Evolutionary conservation across 2,329 filamentous ascomycete genomes (phyloP), one percentile per base, ranked within the genome.

Genomic region (Penicillium sumatraense): DNA sequence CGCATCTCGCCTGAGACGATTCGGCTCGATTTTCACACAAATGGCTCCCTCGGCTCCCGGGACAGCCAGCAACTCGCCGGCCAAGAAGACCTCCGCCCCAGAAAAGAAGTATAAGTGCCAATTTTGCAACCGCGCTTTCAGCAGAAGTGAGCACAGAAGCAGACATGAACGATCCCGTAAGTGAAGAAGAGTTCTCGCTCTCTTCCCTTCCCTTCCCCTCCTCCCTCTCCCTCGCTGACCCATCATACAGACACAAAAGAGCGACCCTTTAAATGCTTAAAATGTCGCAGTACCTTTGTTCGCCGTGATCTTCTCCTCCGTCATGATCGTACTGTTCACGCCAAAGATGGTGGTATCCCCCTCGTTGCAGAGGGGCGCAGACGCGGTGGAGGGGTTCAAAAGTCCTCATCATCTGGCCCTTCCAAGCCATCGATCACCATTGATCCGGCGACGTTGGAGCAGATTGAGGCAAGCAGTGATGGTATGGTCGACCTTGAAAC

Each of bases 71-170:
- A 84, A 89, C 73, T 84, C 85, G 68, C 83, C 88, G 70, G 87
- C 90, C 77, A 96, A 96, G 79, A 96, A 96, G 80, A 82, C 89
- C 59, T 80, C 88, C 67, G 88, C 86, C 67, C 91, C 93, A 53
- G 95, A 98, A 82, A 93, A 96, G 83, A 96, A 97, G 80, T 99
- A 99, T 86, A 97, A 98, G 78, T 99, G 95, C 81, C 92, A 96
- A 82, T 98, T 96, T 78, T 98, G 95, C 82, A 93, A 93, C 79
- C 86, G 95, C 77, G 95, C 95, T 62, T 99, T 99, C 77, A 97
- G 93, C 80, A 85, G 95, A 76, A 96, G 92, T 76, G 95, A 99
- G 78, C 95, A 99, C 78, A 87, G 95, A 68, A 97, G 92, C 79
- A 86, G 95, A 78, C 95, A 99, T 78, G 95, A 99, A 80, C 86